phyloP scores from a whole-genome alignment of 73 alveolate species.

The Paramecium tetraurelia region DNA sequence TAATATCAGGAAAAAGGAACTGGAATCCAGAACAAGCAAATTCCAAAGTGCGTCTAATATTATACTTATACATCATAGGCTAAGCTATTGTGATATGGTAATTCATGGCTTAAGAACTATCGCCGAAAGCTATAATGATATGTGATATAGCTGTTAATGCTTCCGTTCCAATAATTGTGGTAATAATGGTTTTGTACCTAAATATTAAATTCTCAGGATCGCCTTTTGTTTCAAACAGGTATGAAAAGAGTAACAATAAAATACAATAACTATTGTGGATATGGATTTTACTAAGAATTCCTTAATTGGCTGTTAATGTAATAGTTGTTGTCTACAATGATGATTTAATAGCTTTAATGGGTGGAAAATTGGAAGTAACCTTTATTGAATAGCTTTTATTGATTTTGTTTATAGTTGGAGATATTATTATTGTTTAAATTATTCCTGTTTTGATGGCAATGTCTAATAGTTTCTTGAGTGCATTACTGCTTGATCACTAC shows the following conservation, averaged over 20 bases:
- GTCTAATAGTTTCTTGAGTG: background rate
- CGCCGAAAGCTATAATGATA: background rate
- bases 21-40: slow-evolving; percentile 36
- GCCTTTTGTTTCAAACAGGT: background rate
- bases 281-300: slow-evolving; percentile 23
- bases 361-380: background rate
- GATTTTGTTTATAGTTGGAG: slow-evolving; percentile 11
- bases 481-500: background rate
- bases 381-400: background rate
- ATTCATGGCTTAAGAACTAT: background rate
- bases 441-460: background rate
- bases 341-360: background rate
- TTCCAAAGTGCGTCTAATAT: background rate
- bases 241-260: background rate
- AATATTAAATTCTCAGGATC: slow-evolving; percentile 24
- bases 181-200: slow-evolving; percentile 3
- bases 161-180: background rate
- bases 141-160: slow-evolving; percentile 36
- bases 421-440: background rate
- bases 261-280: background rate
- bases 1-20: background rate
- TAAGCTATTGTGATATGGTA: background rate
- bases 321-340: background rate
- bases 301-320: background rate
- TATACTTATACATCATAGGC: background rate